Conservation (phyloP, 2,329 filamentous ascomycete species). For the Aspergillus latus region DNA sequence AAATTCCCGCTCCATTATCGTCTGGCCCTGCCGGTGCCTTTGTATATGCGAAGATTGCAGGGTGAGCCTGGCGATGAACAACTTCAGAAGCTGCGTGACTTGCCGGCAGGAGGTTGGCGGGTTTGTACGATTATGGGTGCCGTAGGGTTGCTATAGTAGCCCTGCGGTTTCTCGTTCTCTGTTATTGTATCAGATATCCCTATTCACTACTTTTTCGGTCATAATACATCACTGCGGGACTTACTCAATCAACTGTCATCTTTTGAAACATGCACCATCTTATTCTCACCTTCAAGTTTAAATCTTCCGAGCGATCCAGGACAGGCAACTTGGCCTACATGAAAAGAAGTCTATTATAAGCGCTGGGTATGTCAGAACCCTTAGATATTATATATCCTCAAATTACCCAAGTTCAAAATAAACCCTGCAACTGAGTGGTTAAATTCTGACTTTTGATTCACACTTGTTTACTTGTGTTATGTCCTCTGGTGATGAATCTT, state of each 20-base stretch:
- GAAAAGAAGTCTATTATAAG: neutral
- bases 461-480: neutral
- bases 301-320: neutral
- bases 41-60: slow-evolving; percentile 94
- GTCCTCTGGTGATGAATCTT: neutral
- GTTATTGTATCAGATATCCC: slow-evolving; percentile 7
- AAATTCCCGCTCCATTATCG: slow-evolving; percentile 79
- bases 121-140: slow-evolving; percentile 89
- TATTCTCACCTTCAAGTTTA: neutral
- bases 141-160: slow-evolving; percentile 40
- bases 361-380: neutral
- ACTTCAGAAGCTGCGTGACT: slow-evolving; percentile 94
- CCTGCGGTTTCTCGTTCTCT: neutral
- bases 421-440: neutral
- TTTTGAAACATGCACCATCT: neutral
- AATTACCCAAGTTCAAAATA: too few species aligned
- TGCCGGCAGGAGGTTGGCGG: slow-evolving; percentile 85
- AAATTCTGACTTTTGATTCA: neutral
- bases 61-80: slow-evolving; percentile 91
- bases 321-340: neutral
- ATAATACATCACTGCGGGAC: neutral
- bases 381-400: neutral
- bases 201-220: neutral
- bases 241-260: neutral
- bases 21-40: slow-evolving; percentile 95